Conservation (phyloP, 495 filamentous ascomycete species). For the Tuber magnatum region DNA sequence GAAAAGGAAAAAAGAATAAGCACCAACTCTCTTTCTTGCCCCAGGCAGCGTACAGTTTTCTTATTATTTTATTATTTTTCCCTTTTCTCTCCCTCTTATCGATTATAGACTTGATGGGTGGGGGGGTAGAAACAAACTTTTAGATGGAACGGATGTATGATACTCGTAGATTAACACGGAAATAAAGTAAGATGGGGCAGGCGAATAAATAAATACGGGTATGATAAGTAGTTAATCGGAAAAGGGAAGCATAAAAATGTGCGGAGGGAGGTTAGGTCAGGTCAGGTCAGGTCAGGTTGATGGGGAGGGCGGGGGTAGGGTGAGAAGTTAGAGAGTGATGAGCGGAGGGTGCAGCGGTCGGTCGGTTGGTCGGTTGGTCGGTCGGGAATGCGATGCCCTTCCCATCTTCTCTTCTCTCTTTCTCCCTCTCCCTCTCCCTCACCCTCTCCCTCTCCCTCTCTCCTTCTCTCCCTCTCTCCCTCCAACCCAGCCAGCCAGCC, state of each 20-base stretch:
- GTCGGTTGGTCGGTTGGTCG: slow-evolving; percentile 1
- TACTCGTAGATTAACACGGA: background rate
- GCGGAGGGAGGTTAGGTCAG: background rate
- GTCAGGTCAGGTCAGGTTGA: background rate
- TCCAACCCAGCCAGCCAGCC: background rate
- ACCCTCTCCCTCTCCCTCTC: background rate
- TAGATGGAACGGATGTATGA: background rate
- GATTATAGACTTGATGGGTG: background rate
- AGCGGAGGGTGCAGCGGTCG: background rate
- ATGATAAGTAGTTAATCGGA: background rate
- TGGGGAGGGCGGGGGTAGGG: slow-evolving; percentile 4
- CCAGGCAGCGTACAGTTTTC: background rate
- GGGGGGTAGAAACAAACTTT: background rate
- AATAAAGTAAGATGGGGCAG: background rate
- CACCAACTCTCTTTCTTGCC: background rate
- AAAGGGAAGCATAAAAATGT: background rate
- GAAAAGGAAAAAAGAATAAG: slow-evolving; percentile 2
- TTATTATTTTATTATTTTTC: background rate
- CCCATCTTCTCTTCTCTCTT: background rate
- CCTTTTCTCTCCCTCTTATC: background rate
- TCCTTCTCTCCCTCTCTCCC: background rate
- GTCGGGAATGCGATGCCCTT: slow-evolving; percentile 3
- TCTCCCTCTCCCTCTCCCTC: background rate
- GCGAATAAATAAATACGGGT: background rate
- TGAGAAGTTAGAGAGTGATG: slow-evolving; percentile 6